Base-by-base conservation (phyloP, 371 early-diverging fungal species). In the Batrachochytrium dendrobatidis region DNA sequence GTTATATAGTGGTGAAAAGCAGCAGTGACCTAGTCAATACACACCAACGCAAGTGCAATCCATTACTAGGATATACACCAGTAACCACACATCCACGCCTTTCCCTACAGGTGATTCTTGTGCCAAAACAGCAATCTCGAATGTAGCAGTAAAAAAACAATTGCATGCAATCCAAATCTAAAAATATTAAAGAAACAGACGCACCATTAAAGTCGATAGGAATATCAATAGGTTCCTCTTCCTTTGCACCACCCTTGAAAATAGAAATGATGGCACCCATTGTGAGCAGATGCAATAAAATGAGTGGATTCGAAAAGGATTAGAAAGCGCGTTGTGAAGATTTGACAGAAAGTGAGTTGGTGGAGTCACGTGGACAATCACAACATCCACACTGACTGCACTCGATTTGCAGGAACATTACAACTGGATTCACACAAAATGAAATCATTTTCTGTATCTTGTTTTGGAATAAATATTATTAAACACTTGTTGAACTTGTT, bases 211-310 rank as follows among this genome's bases (percentile, higher is more conserved):
- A 58, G 49, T 71, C 62, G n/a, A 71, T 60, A 20, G 68, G 65
- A 26, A 71, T 58, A 55, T 71, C 67, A 52, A 68, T 55, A 22
- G 66, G 66, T 22, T 53, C 46, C 34, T 65, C 68, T 45, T 71
- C 72, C 6, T 33, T 54, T 34, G 43, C 62, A 26, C 60, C 63
- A 34, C 60, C 63, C 22, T 62, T 61, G 25, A 71, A 61, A 33
- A 71, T 53, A 22, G 68, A 60, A 34, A 71, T 56, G 6, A 71
- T 34, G 20, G 63, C 68, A 28, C 72, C 72, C 72, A 71, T 71
- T 12, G 39, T 12, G 12, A n/a, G 39, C n/a, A 15, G 39, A n/a
- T 39, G 39, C 39, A n/a, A 39, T 12, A 39, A n/a, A 39, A n/a
- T n/a, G 39, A 39, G 39, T 39, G 15, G 39, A 15, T 39, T 39